Evolutionary conservation across 257 asterid genomes (phyloP).

Genomic region (Solanum peruvianum): DNA sequence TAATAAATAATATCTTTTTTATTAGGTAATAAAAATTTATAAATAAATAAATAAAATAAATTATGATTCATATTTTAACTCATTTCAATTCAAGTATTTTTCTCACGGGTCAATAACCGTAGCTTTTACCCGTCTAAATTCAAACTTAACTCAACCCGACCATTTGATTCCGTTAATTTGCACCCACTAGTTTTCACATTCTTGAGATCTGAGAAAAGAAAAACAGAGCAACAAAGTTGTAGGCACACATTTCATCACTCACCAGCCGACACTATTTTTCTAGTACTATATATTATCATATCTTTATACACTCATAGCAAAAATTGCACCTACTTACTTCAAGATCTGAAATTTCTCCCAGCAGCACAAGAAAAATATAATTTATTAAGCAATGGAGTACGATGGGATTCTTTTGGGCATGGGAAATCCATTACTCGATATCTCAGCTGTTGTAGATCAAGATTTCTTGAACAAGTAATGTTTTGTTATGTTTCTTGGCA

Average conservation of each 20-base stretch:
- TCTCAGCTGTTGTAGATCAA: conserved; percentile 80
- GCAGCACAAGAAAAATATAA: neutral
- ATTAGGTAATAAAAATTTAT: too few relatives aligned
- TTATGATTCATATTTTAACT: too few relatives aligned
- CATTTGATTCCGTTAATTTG: too few relatives aligned
- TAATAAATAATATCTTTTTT: too few relatives aligned
- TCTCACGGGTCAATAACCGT: too few relatives aligned
- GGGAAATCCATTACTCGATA: conserved; percentile 89
- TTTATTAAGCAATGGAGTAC: conserved; percentile 32
- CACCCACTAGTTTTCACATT: neutral
- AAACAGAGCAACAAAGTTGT: neutral
- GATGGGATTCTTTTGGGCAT: conserved; percentile 79
- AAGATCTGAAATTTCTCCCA: neutral
- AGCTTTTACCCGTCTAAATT: too few relatives aligned
- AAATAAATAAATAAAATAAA: too few relatives aligned
- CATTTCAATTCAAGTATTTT: too few relatives aligned
- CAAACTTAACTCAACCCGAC: too few relatives aligned
- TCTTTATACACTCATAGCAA: neutral
- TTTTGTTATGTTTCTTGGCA: neutral
- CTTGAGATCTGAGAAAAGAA: neutral
- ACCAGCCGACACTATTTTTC: neutral
- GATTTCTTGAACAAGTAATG: conserved; percentile 71
- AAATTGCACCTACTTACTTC: neutral
- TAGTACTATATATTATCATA: neutral
- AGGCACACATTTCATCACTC: neutral